Base-by-base conservation (phyloP, 108 stramenopile species). In the Stephanodiscus triporus region DNA sequence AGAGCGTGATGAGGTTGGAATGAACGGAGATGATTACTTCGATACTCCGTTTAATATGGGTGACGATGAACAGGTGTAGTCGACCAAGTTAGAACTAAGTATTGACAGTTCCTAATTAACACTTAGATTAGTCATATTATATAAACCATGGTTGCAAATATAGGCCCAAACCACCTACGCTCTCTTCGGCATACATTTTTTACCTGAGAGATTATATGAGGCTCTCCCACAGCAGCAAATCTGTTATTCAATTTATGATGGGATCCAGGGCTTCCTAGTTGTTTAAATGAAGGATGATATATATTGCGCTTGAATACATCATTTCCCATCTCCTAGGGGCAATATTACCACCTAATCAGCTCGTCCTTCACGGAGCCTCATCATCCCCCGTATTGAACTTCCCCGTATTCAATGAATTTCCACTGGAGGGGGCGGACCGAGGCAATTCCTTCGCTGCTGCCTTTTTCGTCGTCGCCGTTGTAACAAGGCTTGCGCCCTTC, bases 21-120 rank as follows among this genome's bases (percentile, higher is more conserved):
- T 26, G 23, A 61, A 45, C 47, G 72, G 63, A 4, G 73, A 66
- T 30, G 66, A 69, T 58, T 73, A 68, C 49, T 80, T 80, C 45
- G 73, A 80, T 47, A 70, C 50, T 17, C 67, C 66, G 68, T 75
- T 75, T 51, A 53, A 69, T 6, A 37, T 34, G 58, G 30, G 30
- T 6, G 70, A 77, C 27, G 69, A 78, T 36, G 63, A 42, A 40
- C 37, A 29, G 26, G 64, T 70, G 4, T 59, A 63, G 6, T 42
- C 20, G 2, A 22, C 55, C n/a, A n/a, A n/a, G n/a, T n/a, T n/a
- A n/a, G n/a, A n/a, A 34, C 4, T 4, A 49, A 49, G 2, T 49
- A 6, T 49, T 49, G 48, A 49, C 6, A 5, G 32, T 6, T 49
- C 48, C 48, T 49, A 49, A 19, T 49, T 49, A 49, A 49, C n/a